Percentiles rank a stretch among this genome's conserved stretches.
These are phyloP conservation scores for Boletus rubropictus DNA, from an alignment of 768 basidiomycete genomes.

Conservation along the genomic window DNA sequence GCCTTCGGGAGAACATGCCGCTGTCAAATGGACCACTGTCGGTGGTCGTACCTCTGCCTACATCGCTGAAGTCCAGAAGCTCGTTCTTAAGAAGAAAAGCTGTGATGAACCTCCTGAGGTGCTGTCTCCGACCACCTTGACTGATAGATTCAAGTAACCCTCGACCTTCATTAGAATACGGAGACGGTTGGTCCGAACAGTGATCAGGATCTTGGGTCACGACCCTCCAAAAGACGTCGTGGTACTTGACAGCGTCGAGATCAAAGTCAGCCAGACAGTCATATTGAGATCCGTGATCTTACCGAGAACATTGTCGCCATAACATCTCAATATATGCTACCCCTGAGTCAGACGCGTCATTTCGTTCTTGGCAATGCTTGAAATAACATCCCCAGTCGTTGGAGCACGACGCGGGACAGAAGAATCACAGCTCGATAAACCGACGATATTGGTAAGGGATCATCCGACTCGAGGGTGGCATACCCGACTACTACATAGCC, in stretches of 20 bases:
- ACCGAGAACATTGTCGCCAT: neutral
- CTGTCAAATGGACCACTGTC: constrained; percentile 68
- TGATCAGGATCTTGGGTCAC: neutral
- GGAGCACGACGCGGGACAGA: neutral
- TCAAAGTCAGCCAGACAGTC: neutral
- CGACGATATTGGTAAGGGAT: no score
- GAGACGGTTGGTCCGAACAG: neutral
- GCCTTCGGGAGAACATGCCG: constrained; percentile 67
- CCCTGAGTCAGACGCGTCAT: no score
- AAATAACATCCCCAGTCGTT: neutral
- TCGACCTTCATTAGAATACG: constrained; percentile 1
- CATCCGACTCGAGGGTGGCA: no score
- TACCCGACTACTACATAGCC: no score
- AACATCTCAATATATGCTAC: no score
- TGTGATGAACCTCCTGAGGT: neutral
- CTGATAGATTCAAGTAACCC: neutral
- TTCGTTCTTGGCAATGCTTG: neutral
- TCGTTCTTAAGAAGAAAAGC: constrained; percentile 12
- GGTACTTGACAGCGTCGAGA: neutral
- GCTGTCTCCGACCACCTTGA: neutral
- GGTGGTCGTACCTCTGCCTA: constrained; percentile 75
- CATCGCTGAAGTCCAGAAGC: constrained; percentile 55
- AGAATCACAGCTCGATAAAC: neutral
- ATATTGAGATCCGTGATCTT: neutral
- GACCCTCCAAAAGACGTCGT: constrained; percentile 10